A percentile compares a stretch with the other conserved stretches of the same genome.
These are phyloP conservation scores for Pontederia crassipes DNA, from an alignment of 176 grass and related monocot genomes.

Conservation along the genomic window DNA sequence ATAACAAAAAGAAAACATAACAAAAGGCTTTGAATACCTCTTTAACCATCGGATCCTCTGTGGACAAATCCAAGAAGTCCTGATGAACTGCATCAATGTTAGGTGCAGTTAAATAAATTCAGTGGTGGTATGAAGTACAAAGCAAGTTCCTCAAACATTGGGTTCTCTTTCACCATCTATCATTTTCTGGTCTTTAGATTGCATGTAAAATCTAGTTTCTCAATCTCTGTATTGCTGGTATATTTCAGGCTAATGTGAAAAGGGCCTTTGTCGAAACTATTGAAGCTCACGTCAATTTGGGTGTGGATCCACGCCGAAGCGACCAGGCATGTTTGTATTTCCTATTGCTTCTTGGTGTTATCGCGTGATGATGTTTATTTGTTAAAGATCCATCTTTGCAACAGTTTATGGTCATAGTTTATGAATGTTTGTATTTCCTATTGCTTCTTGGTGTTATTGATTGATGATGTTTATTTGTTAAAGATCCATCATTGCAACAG, in stretches of 20 bases:
- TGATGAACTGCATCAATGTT: slow-evolving; percentile 58
- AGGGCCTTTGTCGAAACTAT: slow-evolving; percentile 69
- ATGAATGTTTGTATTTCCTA: neutral
- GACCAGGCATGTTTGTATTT: slow-evolving; percentile 45
- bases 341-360: too few relatives aligned
- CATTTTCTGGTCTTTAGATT: neutral
- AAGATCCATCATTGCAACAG: too few relatives aligned
- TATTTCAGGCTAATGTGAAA: slow-evolving; percentile 59
- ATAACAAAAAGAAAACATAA: slow-evolving; percentile 6
- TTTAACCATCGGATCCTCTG: slow-evolving; percentile 38
- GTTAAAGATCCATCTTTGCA: too few relatives aligned
- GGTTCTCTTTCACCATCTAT: neutral
- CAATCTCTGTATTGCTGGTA: slow-evolving; percentile 15
- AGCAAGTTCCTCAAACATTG: neutral
- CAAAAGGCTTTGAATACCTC: slow-evolving; percentile 39
- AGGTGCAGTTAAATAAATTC: neutral
- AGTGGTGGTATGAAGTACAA: neutral
- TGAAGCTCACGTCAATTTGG: slow-evolving; percentile 95
- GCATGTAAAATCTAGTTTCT: neutral
- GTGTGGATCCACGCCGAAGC: slow-evolving; percentile 91
- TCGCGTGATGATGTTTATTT: too few relatives aligned
- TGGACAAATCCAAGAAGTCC: slow-evolving; percentile 73
- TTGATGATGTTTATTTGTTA: too few relatives aligned
- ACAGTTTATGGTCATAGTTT: too few relatives aligned
- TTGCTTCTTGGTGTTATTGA: too few relatives aligned